Evolutionary conservation across 2,329 filamentous ascomycete species (phyloP), one percentile per base, ranked within the genome.

Genomic region (Sporothrix protearum): DNA sequence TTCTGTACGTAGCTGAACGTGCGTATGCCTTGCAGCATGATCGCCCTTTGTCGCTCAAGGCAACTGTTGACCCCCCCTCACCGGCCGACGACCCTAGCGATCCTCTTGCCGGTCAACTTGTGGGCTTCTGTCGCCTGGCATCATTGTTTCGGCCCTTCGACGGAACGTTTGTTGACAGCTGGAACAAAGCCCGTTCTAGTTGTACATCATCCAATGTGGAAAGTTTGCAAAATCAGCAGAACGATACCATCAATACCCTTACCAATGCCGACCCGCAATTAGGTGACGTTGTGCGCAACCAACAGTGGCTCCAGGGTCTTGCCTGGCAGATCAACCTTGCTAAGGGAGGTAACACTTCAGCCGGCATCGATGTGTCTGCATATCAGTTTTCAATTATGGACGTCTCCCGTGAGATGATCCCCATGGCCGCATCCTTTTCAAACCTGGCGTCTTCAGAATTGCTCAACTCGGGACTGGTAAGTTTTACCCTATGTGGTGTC

Each of bases 11-110:
- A 0, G 88, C 88, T 9, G 91, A 94, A 81, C 87, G 89, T 79
- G 87, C 91, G 14, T 93, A 93, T 78, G 90, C 90, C 67, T 82
- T 94, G 39, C 89, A 92, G 78, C 87, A 90, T 77, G 86, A 88
- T 74, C 87, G 89, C 59, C 91, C 91, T 16, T 80, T 93, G 64
- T 91, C 91, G 53, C 84, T 94, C 7, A 89, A 91, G 78, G 86
- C 90, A 57, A 89, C 88, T 3, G 88, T 93, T 75, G 88, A 86
- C 71, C 85, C 87, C n/a, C 89, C 91, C 3, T 85, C 87, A 0
- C 80, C 88, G 51, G 83, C 83, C 51, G 88, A 91, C 51, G 88
- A 92, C 77, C 84, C 84, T 68, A 85, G 80, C 71, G 89, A 88
- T 78, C 85, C 82, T 63, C 81, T 85, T 74, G 83, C 80, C 74